These are phyloP conservation scores for Hemisphaericaspora xylanilytica DNA, from an alignment of 1,139 yeast genomes.

Conservation along the genomic window DNA sequence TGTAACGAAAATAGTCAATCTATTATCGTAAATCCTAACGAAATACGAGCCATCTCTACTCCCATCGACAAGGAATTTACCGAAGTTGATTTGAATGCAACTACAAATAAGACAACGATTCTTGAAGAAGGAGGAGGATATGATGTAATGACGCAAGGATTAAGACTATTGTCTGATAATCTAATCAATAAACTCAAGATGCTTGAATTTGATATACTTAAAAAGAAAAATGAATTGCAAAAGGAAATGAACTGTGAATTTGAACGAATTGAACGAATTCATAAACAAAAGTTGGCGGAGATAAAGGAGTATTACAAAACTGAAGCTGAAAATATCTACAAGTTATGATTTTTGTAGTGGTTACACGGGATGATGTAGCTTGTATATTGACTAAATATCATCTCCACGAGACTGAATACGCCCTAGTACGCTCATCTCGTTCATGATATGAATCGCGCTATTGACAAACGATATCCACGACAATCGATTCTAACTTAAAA, in stretches of 20 bases:
- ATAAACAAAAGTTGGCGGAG: constrained; percentile 9
- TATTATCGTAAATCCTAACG: background rate
- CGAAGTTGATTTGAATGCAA: background rate
- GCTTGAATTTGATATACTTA: constrained; percentile 15
- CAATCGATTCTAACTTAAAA: no score
- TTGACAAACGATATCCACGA: no score
- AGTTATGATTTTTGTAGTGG: background rate
- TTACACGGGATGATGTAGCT: no score
- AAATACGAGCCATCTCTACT: constrained; percentile 2
- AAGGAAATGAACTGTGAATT: constrained; percentile 16
- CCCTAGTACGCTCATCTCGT: no score
- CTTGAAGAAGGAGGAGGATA: constrained; percentile 1
- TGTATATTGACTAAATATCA: no score
- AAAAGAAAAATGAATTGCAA: constrained; percentile 15
- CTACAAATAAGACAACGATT: constrained; percentile 5
- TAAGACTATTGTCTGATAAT: constrained; percentile 12
- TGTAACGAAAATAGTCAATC: no score
- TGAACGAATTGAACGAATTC: constrained; percentile 10
- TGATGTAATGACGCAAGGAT: constrained; percentile 11
- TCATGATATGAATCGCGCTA: no score
- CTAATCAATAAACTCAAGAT: constrained; percentile 15
- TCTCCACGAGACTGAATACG: no score
- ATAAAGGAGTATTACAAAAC: constrained; percentile 10
- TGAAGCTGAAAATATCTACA: constrained; percentile 12
- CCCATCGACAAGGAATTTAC: constrained; percentile 1